Percentiles rank a stretch among this genome's conserved stretches.
These are phyloP conservation scores for Chaetomium cochliodes DNA, from an alignment of 495 filamentous ascomycete species.

Conservation along the genomic window DNA sequence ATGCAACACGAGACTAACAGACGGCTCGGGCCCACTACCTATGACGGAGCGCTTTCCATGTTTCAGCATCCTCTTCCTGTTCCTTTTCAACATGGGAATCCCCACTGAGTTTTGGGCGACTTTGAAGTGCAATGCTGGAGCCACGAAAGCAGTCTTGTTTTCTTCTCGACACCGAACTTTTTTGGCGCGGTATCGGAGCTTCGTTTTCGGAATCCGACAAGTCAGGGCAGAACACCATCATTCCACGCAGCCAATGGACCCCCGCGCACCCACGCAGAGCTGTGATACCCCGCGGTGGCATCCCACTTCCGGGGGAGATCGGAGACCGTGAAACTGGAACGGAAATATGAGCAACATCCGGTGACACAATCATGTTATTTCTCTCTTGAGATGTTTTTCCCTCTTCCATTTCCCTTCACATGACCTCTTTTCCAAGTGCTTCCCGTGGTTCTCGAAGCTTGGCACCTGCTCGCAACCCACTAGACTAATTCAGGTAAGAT, in stretches of 20 bases:
- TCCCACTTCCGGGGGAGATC: constrained; percentile 8
- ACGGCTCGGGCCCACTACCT: constrained; percentile 10
- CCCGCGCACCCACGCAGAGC: constrained; percentile 8
- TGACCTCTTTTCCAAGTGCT: not conserved
- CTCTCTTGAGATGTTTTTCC: not conserved
- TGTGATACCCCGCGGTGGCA: constrained; percentile 12
- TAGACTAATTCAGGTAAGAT: not conserved
- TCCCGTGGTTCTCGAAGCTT: not conserved
- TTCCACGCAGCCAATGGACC: not conserved
- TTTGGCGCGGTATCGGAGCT: not conserved
- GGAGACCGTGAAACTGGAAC: not conserved
- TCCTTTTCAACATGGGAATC: not conserved
- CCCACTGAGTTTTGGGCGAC: not conserved
- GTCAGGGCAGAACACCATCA: constrained; percentile 7
- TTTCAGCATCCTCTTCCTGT: constrained; percentile 8
- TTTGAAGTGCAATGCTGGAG: not conserved
- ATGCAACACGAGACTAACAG: constrained; percentile 14
- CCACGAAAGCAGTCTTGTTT: too few relatives aligned
- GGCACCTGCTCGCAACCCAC: not conserved
- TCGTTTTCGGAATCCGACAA: not conserved
- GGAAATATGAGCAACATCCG: not conserved
- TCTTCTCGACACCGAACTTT: too few relatives aligned
- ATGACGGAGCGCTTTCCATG: constrained; percentile 13
- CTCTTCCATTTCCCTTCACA: not conserved
- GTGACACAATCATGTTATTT: not conserved